phyloP scores from a whole-genome alignment of 768 basidiomycete species.

The Punctularia strigosozonata region DNA sequence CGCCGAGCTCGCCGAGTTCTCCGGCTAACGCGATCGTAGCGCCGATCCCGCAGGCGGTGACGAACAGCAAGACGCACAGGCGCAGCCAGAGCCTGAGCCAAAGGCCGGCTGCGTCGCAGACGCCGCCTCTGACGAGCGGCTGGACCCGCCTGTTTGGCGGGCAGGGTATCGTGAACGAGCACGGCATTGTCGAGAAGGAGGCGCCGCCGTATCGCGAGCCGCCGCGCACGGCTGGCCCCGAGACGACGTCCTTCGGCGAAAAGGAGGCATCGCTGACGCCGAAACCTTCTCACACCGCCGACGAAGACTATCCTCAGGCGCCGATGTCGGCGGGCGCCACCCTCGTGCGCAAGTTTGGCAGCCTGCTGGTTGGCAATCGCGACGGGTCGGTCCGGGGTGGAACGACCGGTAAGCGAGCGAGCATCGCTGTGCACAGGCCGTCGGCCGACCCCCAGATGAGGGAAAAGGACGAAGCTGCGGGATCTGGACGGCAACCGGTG shows the following conservation, averaged over 20 bases:
- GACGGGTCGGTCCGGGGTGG: constrained; percentile 27
- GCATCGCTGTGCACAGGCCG: constrained; percentile 29
- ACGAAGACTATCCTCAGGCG: no score
- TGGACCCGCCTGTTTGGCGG: constrained; percentile 53
- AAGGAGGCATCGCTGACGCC: constrained; percentile 19
- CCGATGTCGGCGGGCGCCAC: constrained; percentile 52
- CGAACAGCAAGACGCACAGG: no score
- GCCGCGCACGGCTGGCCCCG: constrained; percentile 59
- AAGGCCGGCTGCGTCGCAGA: no score
- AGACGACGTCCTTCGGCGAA: constrained; percentile 40
- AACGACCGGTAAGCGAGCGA: constrained; percentile 29
- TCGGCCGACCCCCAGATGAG: constrained; percentile 18
- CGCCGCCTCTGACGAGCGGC: constrained; percentile 25
- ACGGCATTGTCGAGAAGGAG: constrained; percentile 18
- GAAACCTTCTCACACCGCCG: constrained; percentile 5
- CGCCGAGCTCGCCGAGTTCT: constrained; percentile 16
- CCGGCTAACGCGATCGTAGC: no score
- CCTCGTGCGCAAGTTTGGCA: constrained; percentile 70
- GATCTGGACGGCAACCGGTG: not conserved
- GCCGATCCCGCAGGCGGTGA: no score
- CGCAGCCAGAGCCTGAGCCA: constrained; percentile 80
- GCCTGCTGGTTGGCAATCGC: constrained; percentile 39
- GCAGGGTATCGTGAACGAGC: constrained; percentile 27
- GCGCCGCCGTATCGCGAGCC: constrained; percentile 14
- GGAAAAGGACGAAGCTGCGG: constrained; percentile 10